Evolutionary conservation across 2,329 filamentous ascomycete species (phyloP), one percentile per base, ranked within the genome.

Genomic region (Neonectria neomacrospora): DNA sequence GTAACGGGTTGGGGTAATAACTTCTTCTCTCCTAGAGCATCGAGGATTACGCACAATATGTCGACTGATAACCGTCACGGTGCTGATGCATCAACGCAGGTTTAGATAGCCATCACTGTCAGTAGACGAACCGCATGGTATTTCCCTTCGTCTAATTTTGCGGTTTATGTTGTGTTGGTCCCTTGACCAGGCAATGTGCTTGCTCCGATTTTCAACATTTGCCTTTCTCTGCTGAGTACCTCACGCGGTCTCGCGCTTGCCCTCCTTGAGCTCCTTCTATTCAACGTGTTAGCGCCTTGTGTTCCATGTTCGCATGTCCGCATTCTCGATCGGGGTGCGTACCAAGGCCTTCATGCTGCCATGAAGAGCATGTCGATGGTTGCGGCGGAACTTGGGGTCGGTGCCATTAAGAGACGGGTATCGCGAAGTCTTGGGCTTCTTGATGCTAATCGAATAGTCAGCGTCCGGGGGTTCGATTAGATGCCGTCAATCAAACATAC

Each of bases 301-400:
- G 45, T 51, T 34, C 34, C 32, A 45, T 11, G 37, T 30, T 32
- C 30, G 41, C 18, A 41, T n/a, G 54, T 42, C 64, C 18, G n/a
- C 57, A 26, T 42, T 7, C 12, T 61, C 41, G 44, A 37, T 65
- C 63, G 60, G 41, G 26, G 52, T 48, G 67, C 92, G 79, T 90
- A 98, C 95, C 87, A 99, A 86, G 81, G 96, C 96, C 88, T 93
- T 96, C 88, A 93, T 94, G 82, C 94, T 99, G 83, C 96, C 96
- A 88, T 98, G 96, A 72, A 98, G 94, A 84, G 96, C 96, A 90
- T 99, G 95, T 88, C 94, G 93, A 88, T 99, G 96, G 90, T 99
- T 99, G 86, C 96, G 91, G 84, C 96, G 91, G 90, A 99, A 99
- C 91, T 99, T 99, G 82, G 96, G 94, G 86, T 99, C 96, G 83